A percentile compares a stretch with the other conserved stretches of the same genome.
Evolutionary conservation across 2,329 filamentous ascomycete genomes (phyloP).

Genomic region (Colletotrichum lini): DNA sequence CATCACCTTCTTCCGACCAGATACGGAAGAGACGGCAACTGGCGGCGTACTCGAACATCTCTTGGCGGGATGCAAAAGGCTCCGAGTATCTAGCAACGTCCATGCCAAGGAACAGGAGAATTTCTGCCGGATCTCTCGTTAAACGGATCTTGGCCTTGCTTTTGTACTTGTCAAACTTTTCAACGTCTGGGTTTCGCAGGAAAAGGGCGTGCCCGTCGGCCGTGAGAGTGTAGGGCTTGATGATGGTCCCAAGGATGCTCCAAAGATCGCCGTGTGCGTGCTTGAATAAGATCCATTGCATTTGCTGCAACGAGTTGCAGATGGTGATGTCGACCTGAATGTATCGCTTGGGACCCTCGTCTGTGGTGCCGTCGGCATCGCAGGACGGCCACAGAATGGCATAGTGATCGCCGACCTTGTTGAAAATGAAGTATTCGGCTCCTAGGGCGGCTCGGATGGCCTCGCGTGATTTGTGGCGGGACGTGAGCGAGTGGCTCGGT

Average conservation of each 20-base stretch:
- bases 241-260: slow-evolving; percentile 74
- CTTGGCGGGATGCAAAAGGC: slow-evolving; percentile 68
- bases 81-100: slow-evolving; percentile 63
- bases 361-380: not conserved
- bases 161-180: slow-evolving; percentile 58
- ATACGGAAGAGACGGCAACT: slow-evolving; percentile 72
- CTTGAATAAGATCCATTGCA: slow-evolving; percentile 77
- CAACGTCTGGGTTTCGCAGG: slow-evolving; percentile 78
- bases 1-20: slow-evolving; percentile 41
- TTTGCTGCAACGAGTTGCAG: slow-evolving; percentile 57
- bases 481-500: not conserved
- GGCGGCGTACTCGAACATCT: slow-evolving; percentile 74
- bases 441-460: slow-evolving; percentile 53
- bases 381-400: slow-evolving; percentile 69
- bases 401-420: slow-evolving; percentile 55
- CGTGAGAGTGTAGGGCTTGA: slow-evolving; percentile 77
- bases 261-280: slow-evolving; percentile 80
- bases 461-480: not conserved
- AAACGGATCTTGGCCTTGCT: slow-evolving; percentile 73
- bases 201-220: slow-evolving; percentile 74
- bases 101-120: slow-evolving; percentile 76
- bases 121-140: slow-evolving; percentile 66
- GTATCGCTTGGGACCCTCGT: slow-evolving; percentile 47
- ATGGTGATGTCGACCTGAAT: slow-evolving; percentile 80
- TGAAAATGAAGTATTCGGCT: slow-evolving; percentile 57